Conservation (phyloP, 2,329 filamentous ascomycete genomes). For the Teratosphaeria zuluensis region DNA sequence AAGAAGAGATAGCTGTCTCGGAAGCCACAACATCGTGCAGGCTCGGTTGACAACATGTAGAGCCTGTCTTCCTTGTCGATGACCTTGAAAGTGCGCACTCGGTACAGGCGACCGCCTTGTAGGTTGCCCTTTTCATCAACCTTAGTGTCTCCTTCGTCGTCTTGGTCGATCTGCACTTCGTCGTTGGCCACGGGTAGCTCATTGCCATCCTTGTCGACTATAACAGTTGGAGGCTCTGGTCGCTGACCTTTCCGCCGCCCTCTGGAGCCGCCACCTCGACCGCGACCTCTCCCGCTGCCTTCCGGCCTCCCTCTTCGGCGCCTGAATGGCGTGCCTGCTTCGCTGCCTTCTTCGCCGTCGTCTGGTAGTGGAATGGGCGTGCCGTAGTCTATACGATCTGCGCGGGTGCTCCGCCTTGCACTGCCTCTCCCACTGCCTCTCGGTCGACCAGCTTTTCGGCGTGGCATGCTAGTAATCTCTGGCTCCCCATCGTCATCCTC, state of each 20-base stretch:
- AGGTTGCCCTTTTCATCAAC: conserved; percentile 84
- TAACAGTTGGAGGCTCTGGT: conserved; percentile 64
- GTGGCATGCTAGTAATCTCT: conserved; percentile 28
- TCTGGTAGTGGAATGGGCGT: conserved; percentile 36
- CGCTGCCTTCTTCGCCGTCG: conserved; percentile 33
- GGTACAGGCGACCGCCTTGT: conserved; percentile 76
- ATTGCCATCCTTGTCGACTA: conserved; percentile 89
- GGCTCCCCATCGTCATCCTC: conserved; percentile 14
- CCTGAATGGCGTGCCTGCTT: conserved; percentile 40
- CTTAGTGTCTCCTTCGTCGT: conserved; percentile 81
- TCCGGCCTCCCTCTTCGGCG: conserved; percentile 41
- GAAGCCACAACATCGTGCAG: conserved; percentile 92
- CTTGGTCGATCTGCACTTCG: conserved; percentile 80
- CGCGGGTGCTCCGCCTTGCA: conserved; percentile 25
- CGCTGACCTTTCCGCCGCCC: conserved; percentile 62
- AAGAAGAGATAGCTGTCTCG: conserved; percentile 98
- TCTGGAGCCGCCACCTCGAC: conserved; percentile 55
- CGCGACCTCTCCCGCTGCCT: conserved; percentile 17
- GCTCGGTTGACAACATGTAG: conserved; percentile 98
- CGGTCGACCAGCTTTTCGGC: conserved; percentile 20
- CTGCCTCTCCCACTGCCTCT: conserved; percentile 28
- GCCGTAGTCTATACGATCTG: conserved; percentile 66
- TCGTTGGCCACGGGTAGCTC: conserved; percentile 84
- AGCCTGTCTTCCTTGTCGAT: conserved; percentile 71
- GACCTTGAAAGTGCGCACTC: conserved; percentile 90